These are phyloP conservation scores for Neurospora sp. DNA, from an alignment of 495 filamentous ascomycete genomes.

Conservation along the genomic window DNA sequence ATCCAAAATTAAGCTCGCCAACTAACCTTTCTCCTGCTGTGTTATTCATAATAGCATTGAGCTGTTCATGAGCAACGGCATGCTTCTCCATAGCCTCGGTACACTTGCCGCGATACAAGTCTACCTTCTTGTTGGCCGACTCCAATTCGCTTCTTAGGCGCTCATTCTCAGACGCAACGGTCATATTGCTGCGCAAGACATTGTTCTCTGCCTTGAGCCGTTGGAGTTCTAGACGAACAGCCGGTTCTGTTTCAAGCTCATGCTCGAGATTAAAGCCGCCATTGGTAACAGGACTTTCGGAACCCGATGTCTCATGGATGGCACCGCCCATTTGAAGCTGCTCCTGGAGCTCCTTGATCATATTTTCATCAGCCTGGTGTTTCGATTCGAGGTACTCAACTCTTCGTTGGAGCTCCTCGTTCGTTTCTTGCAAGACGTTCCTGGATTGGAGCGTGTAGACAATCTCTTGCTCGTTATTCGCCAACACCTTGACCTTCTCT, in stretches of 20 bases:
- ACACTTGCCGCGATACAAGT: slow-evolving; percentile 33
- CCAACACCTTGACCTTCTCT: slow-evolving; percentile 23
- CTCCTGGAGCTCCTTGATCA: slow-evolving; percentile 36
- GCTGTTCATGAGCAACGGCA: slow-evolving; percentile 39
- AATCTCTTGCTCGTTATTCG: slow-evolving; percentile 33
- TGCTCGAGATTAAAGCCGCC: slow-evolving; percentile 29
- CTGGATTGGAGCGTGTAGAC: slow-evolving; percentile 27
- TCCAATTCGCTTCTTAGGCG: slow-evolving; percentile 40
- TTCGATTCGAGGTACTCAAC: slow-evolving; percentile 25
- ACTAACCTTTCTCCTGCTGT: slow-evolving; percentile 42
- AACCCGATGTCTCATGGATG: slow-evolving; percentile 7
- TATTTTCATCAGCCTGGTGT: slow-evolving; percentile 26
- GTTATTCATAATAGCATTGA: slow-evolving; percentile 36
- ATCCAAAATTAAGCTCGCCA: slow-evolving; percentile 9
- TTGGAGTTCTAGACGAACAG: slow-evolving; percentile 33
- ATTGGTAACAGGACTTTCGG: slow-evolving; percentile 13
- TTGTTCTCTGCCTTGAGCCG: slow-evolving; percentile 44
- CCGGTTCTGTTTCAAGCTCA: slow-evolving; percentile 27
- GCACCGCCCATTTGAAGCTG: slow-evolving; percentile 28
- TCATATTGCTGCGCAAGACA: slow-evolving; percentile 38
- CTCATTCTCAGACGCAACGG: slow-evolving; percentile 38
- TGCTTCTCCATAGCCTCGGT: slow-evolving; percentile 40
- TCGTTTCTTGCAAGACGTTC: slow-evolving; percentile 21
- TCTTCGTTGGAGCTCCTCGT: slow-evolving; percentile 20
- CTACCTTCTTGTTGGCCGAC: slow-evolving; percentile 23